Evolutionary conservation across 2,329 filamentous ascomycete species (phyloP).

Genomic region (Alternaria ventricosa): DNA sequence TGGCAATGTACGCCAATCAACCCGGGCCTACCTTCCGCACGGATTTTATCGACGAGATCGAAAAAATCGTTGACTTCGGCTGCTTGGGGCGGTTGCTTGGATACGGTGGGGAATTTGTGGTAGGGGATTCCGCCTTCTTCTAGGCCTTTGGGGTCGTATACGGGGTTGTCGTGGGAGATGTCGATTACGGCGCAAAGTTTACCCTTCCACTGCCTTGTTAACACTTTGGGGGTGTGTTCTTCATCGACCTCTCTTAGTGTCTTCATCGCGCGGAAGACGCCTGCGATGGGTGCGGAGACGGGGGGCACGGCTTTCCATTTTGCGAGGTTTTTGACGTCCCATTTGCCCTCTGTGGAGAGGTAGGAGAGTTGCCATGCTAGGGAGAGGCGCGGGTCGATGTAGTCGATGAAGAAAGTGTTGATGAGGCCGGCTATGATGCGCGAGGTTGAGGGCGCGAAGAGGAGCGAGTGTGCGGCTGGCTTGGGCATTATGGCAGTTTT

Average conservation of each 20-base stretch:
- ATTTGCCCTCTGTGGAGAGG: conserved; percentile 88
- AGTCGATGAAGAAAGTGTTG: conserved; percentile 76
- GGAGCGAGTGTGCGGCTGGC: conserved; percentile 81
- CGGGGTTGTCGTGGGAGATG: conserved; percentile 87
- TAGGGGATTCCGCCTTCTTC: conserved; percentile 55
- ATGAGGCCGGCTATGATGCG: conserved; percentile 81
- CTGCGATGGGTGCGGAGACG: conserved; percentile 78
- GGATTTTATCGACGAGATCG: conserved; percentile 60
- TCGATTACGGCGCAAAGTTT: conserved; percentile 81
- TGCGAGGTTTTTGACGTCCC: conserved; percentile 94
- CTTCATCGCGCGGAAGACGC: conserved; percentile 87
- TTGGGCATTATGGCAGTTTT: conserved; percentile 74
- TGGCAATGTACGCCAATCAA: conserved; percentile 89
- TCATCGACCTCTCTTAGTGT: conserved; percentile 90
- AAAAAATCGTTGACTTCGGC: conserved; percentile 68
- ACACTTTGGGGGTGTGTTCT: conserved; percentile 75
- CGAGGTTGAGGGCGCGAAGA: conserved; percentile 79
- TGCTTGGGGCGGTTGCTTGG: conserved; percentile 79
- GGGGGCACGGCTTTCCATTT: conserved; percentile 86
- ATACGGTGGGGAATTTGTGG: conserved; percentile 89
- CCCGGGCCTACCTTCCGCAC: conserved; percentile 35
- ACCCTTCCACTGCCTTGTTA: conserved; percentile 71
- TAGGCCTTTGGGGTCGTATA: conserved; percentile 74
- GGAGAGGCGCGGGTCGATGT: conserved; percentile 78
- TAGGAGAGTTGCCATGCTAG: conserved; percentile 92